Conservation (phyloP, 1,284 basidiomycete species). For the Sphaerobolus stellatus region DNA sequence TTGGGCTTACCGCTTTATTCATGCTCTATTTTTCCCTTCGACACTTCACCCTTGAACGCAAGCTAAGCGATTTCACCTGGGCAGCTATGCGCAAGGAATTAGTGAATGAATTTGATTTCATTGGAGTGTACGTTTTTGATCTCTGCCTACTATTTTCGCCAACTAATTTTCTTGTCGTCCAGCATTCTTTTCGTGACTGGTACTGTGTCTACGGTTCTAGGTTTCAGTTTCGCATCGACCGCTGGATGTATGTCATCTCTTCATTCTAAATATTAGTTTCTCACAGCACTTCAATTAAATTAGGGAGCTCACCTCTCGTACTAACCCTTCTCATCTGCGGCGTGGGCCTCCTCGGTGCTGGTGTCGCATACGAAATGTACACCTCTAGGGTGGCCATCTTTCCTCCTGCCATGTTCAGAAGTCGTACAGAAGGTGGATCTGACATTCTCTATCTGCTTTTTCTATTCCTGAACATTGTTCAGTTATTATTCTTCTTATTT, state of each 20-base stretch:
- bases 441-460: background rate
- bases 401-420: conserved; percentile 59
- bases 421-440: conserved; percentile 52
- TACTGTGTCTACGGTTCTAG: conserved; percentile 70
- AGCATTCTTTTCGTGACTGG: conserved; percentile 72
- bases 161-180: conserved; percentile 17
- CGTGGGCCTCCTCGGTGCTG: conserved; percentile 50
- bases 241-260: conserved; percentile 53
- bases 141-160: conserved; percentile 5
- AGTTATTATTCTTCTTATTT: conserved; percentile 66
- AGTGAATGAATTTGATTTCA: conserved; percentile 61
- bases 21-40: conserved; percentile 60
- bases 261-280: background rate
- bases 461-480: conserved; percentile 5
- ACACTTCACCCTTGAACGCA: conserved; percentile 45
- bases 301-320: conserved; percentile 63
- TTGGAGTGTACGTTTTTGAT: conserved; percentile 60
- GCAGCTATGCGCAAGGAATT: conserved; percentile 9
- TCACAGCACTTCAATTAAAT: background rate
- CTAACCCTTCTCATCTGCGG: conserved; percentile 60
- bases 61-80: conserved; percentile 50
- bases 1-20: conserved; percentile 59
- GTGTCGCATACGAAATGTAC: conserved; percentile 61
- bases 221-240: conserved; percentile 72
- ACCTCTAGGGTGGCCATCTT: conserved; percentile 71